Evolutionary conservation across 2,329 filamentous ascomycete genomes (phyloP).

Genomic region (Penicillium sumatraense): DNA sequence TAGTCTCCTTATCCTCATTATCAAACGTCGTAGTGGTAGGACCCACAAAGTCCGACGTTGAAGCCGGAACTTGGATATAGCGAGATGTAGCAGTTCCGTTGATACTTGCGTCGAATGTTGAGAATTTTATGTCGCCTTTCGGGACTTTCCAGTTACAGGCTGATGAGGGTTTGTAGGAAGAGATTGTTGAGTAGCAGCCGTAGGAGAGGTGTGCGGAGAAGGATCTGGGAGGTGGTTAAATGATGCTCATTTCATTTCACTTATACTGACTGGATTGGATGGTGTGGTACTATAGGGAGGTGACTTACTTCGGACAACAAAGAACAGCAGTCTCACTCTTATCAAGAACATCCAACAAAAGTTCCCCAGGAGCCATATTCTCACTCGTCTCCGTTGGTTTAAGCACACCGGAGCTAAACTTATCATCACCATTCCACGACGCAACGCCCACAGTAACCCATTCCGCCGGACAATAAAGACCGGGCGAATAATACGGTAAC

Average conservation of each 20-base stretch:
- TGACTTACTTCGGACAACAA: neutral
- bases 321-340: neutral
- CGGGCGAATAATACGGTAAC: constrained; percentile 6
- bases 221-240: neutral
- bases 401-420: constrained; percentile 4
- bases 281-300: neutral
- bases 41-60: neutral
- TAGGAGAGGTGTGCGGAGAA: neutral
- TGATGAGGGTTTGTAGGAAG: neutral
- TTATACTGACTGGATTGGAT: neutral
- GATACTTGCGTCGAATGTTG: neutral
- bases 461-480: constrained; percentile 24
- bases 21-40: neutral
- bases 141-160: neutral
- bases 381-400: neutral
- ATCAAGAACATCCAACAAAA: neutral
- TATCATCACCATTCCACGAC: neutral
- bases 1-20: neutral
- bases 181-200: neutral
- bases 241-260: neutral
- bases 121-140: neutral
- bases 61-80: neutral
- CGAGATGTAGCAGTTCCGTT: neutral
- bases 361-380: neutral
- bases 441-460: constrained; percentile 17